Evolutionary conservation across 148 eudicot genomes (phyloP), one percentile per base, ranked within the genome.

Genomic region (Suaeda aralocaspica): DNA sequence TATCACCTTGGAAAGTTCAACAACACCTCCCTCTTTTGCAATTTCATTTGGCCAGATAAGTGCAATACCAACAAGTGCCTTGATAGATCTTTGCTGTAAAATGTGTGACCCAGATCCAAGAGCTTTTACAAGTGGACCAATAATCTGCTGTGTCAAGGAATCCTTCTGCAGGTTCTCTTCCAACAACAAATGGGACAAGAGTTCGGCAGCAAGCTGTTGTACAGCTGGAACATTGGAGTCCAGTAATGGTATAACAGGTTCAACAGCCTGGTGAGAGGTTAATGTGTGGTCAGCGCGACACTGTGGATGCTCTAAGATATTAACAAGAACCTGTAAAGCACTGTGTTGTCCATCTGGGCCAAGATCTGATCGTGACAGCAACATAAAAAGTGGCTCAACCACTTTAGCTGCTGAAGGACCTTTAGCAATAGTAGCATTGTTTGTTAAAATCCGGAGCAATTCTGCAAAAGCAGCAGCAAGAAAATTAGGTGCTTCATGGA

Each of bases 281-380:
- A 94, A 85, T 60, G 69, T 77, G 71, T 86, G 84, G 66, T 82
- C 87, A 7, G 89, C 83, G 72, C 97, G 97, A 42, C 96, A 91
- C 57, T 91, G 89, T 45, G 92, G 87, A 64, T 91, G 91, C 82
- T 94, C 98, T 67, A 94, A 79, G 61, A 94, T 86, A 78, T 94
- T 94, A 58, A 87, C 97, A 56, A 94, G 98, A 71, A 91, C 97
- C 77, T 94, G 98, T 67, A 94, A 76, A 67, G 91, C 78, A 78
- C 98, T 94, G 73, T 94, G 98, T 63, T 94, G 98, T 39, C 98
- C 98, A 55, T 91, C 97, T 16, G 97, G 91, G 52, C 95, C 89
- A 68, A 94, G 82, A 71, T 91, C 98, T 28, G 91, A 75, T 71
- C 88, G 87, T 26, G 89, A 76, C 66, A 94, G 82, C 85, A 91